Percentiles rank a stretch among this genome's conserved stretches.
These are phyloP conservation scores for Thelonectria olida DNA, from an alignment of 2,329 filamentous ascomycete genomes.

Conservation along the genomic window DNA sequence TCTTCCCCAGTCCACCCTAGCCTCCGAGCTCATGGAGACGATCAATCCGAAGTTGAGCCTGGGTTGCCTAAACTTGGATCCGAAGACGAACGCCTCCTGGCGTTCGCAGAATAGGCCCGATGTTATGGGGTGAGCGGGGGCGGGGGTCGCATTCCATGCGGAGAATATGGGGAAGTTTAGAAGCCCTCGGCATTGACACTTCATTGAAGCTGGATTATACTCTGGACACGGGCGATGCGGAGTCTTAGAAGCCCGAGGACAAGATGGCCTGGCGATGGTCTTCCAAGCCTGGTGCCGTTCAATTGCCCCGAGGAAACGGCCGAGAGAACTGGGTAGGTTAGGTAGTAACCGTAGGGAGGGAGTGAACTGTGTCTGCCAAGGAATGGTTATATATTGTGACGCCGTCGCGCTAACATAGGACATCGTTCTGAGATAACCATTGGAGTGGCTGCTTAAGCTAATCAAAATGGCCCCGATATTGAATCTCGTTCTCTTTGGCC, in stretches of 20 bases:
- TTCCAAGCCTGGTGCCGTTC: not conserved
- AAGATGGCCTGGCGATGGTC: not conserved
- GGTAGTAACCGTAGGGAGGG: not conserved
- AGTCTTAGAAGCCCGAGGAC: not conserved
- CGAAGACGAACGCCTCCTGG: not conserved
- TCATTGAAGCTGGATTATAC: not conserved
- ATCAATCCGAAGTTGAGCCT: not conserved
- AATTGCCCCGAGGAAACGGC: slow-evolving; percentile 13
- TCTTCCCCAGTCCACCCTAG: slow-evolving; percentile 14
- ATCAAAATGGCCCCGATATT: slow-evolving; percentile 5
- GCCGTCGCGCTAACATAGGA: not conserved
- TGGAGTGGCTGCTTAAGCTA: not conserved
- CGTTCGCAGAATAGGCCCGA: slow-evolving; percentile 15
- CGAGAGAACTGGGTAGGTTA: slow-evolving; percentile 2
- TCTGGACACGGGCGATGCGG: not conserved
- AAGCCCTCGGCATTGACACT: not conserved
- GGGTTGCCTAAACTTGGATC: not conserved
- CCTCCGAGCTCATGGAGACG: slow-evolving; percentile 1
- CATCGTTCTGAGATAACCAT: not conserved
- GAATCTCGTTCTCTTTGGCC: slow-evolving; percentile 5
- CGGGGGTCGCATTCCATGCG: slow-evolving; percentile 14
- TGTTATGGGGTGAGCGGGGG: slow-evolving; percentile 21
- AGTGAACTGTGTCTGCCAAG: not conserved
- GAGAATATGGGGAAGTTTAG: slow-evolving; percentile 15
- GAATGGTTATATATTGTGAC: not conserved